phyloP scores from a whole-genome alignment of 164 flowering plant species.

The Chimonanthus salicifolius region DNA sequence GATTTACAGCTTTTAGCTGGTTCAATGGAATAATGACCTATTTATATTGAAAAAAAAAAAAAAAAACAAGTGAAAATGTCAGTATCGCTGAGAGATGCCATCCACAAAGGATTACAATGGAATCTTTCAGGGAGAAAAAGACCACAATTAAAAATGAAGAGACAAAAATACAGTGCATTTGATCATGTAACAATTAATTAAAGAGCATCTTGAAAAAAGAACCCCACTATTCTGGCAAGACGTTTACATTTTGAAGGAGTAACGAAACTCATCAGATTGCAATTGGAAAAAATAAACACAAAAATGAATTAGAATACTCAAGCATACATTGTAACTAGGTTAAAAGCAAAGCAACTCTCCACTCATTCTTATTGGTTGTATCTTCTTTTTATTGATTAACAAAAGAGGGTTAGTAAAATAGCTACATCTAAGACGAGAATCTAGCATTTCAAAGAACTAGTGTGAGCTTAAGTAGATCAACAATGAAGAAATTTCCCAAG shows the following conservation, averaged over 20 bases:
- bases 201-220: neutral
- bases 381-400: too few relatives aligned
- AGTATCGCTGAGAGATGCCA: neutral
- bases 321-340: too few relatives aligned
- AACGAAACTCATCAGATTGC: neutral
- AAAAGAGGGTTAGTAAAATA: too few relatives aligned
- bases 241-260: neutral
- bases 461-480: too few relatives aligned
- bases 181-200: neutral
- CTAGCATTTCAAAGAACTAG: too few relatives aligned
- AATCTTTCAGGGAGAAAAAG: neutral
- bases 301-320: too few relatives aligned
- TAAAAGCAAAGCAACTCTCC: neutral
- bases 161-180: neutral
- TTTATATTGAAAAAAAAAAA: neutral
- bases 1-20: slow-evolving; percentile 72
- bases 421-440: too few relatives aligned
- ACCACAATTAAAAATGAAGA: neutral
- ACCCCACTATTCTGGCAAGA: too few relatives aligned
- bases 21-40: slow-evolving; percentile 76
- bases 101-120: too few relatives aligned
- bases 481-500: too few relatives aligned
- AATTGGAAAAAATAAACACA: too few relatives aligned
- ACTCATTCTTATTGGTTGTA: too few relatives aligned
- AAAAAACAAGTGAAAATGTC: neutral